phyloP scores from a whole-genome alignment of 2,329 filamentous ascomycete genomes.

The Paramyrothecium sp. region DNA sequence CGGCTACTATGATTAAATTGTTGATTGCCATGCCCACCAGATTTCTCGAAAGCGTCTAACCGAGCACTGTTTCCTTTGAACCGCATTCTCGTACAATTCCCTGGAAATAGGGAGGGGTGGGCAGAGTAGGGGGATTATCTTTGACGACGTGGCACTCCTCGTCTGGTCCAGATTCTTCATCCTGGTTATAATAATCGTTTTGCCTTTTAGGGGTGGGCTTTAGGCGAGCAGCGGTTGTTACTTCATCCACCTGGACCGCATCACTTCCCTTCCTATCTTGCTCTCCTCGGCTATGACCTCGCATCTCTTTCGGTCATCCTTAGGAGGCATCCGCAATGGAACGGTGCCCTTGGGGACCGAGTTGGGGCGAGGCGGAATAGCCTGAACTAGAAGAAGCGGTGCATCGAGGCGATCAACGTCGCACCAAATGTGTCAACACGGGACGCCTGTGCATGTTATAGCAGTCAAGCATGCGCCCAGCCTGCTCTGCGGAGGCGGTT shows the following conservation, averaged over 20 bases:
- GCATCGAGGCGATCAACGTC: background rate
- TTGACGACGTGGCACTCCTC: conserved; percentile 24
- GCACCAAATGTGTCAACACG: background rate
- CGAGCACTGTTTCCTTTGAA: background rate
- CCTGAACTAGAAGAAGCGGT: background rate
- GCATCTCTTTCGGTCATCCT: no score
- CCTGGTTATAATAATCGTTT: background rate
- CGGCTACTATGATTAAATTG: no score
- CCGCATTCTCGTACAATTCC: background rate
- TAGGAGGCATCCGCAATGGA: no score
- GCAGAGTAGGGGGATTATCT: conserved; percentile 1
- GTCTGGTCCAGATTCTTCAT: conserved; percentile 12
- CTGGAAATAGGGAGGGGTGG: conserved; percentile 4
- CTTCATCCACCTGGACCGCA: background rate
- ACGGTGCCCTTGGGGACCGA: no score
- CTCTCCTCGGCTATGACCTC: no score
- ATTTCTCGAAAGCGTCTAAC: no score
- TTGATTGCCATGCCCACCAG: no score
- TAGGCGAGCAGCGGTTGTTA: background rate
- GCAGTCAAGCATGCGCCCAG: background rate
- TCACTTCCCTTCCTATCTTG: no score
- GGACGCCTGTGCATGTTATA: background rate
- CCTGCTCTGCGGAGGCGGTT: background rate
- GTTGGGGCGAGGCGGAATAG: no score
- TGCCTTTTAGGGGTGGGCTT: background rate